phyloP scores from a whole-genome alignment of 225 moss, liverwort and hornwort species.

The Thuidium tamariscinum region DNA sequence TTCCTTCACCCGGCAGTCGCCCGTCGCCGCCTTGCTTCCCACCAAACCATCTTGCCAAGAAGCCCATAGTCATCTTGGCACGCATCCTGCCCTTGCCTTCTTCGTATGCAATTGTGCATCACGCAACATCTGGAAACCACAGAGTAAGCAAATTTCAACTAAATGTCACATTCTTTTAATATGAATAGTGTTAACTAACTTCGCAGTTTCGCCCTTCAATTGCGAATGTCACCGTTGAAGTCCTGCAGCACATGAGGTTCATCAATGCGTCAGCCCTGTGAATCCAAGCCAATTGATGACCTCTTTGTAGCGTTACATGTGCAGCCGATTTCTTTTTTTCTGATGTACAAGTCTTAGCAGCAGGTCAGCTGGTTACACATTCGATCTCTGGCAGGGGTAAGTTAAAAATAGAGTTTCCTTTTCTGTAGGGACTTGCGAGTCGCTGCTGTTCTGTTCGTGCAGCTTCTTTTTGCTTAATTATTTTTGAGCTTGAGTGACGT shows the following conservation, averaged over 20 bases:
- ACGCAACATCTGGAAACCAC: too few relatives aligned
- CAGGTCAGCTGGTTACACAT: background rate
- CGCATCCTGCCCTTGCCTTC: too few relatives aligned
- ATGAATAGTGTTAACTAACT: too few relatives aligned
- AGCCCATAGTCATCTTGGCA: background rate
- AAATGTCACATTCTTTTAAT: background rate
- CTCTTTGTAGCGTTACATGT: background rate
- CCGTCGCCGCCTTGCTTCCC: background rate
- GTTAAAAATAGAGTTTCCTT: background rate
- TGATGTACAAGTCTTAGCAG: background rate
- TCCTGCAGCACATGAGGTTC: background rate
- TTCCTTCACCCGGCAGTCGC: background rate
- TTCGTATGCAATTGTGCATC: background rate
- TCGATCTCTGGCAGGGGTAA: background rate
- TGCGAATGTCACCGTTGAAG: background rate
- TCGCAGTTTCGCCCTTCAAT: background rate
- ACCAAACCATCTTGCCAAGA: background rate
- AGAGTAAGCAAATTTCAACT: background rate
- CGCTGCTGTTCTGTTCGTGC: background rate
- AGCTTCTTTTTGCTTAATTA: background rate
- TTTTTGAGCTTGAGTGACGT: background rate
- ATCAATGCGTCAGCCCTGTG: background rate
- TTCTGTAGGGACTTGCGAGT: background rate
- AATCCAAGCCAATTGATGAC: background rate
- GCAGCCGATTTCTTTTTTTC: background rate